Evolutionary conservation across 257 asterid species (phyloP).

Genomic region (Prunella vulgaris): DNA sequence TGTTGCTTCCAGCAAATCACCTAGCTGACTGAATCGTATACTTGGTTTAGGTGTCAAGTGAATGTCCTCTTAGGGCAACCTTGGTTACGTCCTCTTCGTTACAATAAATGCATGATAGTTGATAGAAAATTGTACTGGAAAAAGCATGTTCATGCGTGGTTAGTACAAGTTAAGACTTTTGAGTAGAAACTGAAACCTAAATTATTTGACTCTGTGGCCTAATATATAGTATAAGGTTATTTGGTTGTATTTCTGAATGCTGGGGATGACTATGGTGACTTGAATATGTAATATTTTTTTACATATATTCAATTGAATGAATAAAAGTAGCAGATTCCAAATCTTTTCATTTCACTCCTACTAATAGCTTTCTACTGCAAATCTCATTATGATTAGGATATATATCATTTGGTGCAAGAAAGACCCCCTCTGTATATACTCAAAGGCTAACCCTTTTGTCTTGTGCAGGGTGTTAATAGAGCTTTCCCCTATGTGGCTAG

Average conservation of each 20-base stretch:
- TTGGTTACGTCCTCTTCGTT: not conserved
- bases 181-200: not conserved
- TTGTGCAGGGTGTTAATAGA: slow-evolving; percentile 88
- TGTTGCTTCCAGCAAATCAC: not conserved
- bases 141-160: not conserved
- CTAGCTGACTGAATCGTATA: not conserved
- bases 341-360: not conserved
- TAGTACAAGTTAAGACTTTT: not conserved
- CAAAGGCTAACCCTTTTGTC: slow-evolving; percentile 15
- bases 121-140: not conserved
- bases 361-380: not conserved
- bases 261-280: not conserved
- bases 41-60: not conserved
- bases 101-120: not conserved
- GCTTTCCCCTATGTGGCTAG: slow-evolving; percentile 90
- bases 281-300: not conserved
- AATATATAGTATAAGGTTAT: not conserved
- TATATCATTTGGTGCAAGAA: not conserved
- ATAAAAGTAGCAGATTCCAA: not conserved
- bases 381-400: not conserved
- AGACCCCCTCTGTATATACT: not conserved
- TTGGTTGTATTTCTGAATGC: not conserved
- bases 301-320: not conserved
- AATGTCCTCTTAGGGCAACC: not conserved
- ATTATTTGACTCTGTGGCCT: not conserved